Evolutionary conservation across 345 rosid genomes (phyloP).

Genomic region (Gossypium rotundifolium): DNA sequence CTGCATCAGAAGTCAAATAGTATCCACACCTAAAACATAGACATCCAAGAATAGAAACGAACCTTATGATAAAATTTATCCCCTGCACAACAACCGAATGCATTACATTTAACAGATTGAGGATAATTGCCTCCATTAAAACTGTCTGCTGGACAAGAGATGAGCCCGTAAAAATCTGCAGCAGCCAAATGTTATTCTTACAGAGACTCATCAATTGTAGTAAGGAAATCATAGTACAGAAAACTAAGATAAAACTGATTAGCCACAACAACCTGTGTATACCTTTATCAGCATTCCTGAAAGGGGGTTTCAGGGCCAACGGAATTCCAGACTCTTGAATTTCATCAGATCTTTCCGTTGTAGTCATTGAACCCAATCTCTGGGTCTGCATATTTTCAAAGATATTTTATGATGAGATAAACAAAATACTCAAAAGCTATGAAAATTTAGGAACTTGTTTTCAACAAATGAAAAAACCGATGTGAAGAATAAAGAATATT

Average conservation of each 20-base stretch:
- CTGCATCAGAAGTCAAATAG: background rate
- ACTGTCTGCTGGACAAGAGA: constrained; percentile 22
- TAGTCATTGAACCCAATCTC: constrained; percentile 22
- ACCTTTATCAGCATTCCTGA: constrained; percentile 34
- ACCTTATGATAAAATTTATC: constrained; percentile 39
- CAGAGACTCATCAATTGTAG: background rate
- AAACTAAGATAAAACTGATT: constrained; percentile 11
- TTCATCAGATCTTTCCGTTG: constrained; percentile 18
- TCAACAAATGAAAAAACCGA: background rate
- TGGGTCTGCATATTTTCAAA: constrained; percentile 33
- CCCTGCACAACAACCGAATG: constrained; percentile 15
- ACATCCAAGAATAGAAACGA: constrained; percentile 11
- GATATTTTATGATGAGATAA: background rate
- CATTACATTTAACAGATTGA: constrained; percentile 17
- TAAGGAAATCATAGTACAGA: background rate
- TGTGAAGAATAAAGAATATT: background rate
- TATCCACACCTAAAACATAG: background rate
- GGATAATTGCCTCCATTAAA: constrained; percentile 18
- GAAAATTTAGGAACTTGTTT: background rate
- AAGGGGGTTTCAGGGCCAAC: constrained; percentile 16
- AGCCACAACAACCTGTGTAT: constrained; percentile 3
- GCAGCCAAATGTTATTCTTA: background rate
- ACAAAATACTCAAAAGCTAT: background rate
- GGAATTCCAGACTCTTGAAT: constrained; percentile 23
- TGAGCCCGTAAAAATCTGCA: constrained; percentile 33